Evolutionary conservation across 768 basidiomycete genomes (phyloP).

Genomic region (Mycena chlorophos): DNA sequence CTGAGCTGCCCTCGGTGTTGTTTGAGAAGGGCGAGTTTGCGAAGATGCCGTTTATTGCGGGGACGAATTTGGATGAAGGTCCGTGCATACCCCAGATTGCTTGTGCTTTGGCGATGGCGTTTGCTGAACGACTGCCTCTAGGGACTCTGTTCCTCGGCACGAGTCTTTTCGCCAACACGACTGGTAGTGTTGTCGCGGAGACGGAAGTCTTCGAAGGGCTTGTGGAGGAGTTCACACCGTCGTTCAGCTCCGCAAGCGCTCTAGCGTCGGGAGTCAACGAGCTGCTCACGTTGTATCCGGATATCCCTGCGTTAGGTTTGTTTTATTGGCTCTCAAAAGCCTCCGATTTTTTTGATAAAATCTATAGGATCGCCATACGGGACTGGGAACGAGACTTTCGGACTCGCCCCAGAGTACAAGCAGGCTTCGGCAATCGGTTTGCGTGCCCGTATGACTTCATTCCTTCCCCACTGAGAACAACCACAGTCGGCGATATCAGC

Average conservation of each 20-base stretch:
- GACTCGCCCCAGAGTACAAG: slow-evolving; percentile 35
- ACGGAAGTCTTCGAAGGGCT: too few relatives aligned
- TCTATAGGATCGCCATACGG: slow-evolving; percentile 41
- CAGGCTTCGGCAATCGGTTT: slow-evolving; percentile 33
- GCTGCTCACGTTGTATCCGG: too few relatives aligned
- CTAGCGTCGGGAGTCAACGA: too few relatives aligned
- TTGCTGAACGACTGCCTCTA: too few relatives aligned
- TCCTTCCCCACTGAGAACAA: neutral
- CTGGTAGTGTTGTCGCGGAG: too few relatives aligned
- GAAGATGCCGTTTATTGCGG: slow-evolving; percentile 45
- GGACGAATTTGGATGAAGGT: slow-evolving; percentile 50
- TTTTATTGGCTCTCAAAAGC: neutral
- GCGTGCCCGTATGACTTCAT: neutral
- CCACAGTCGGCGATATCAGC: slow-evolving; percentile 37
- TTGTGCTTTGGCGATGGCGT: too few relatives aligned
- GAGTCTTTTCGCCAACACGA: too few relatives aligned
- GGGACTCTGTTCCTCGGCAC: too few relatives aligned
- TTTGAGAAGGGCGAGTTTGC: slow-evolving; percentile 36
- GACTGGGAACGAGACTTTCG: slow-evolving; percentile 43
- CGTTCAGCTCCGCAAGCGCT: too few relatives aligned
- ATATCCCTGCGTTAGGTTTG: too few relatives aligned
- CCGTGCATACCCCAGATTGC: too few relatives aligned
- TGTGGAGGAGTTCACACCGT: too few relatives aligned
- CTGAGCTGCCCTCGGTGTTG: slow-evolving; percentile 38
- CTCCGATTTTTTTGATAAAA: neutral